Conservation (phyloP, 441 rosid species). For the Dalechampia spathulata region DNA sequence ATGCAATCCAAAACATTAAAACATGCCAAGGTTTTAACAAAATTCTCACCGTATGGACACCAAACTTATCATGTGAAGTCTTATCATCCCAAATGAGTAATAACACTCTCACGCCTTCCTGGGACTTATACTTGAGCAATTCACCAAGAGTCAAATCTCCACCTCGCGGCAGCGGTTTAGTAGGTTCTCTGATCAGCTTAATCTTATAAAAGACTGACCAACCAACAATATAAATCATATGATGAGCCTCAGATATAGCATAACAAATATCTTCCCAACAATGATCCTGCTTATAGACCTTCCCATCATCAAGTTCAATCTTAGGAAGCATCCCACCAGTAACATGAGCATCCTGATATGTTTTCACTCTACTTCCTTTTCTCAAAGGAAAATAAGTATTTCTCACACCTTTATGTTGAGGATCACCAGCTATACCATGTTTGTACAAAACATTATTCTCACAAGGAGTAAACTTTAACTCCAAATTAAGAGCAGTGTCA, state of each 20-base stretch:
- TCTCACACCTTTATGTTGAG: conserved; percentile 48
- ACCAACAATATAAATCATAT: conserved; percentile 73
- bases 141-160: conserved; percentile 86
- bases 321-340: conserved; percentile 38
- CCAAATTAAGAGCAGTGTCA: conserved; percentile 42
- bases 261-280: conserved; percentile 93
- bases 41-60: conserved; percentile 50
- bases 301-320: conserved; percentile 42
- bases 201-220: conserved; percentile 84
- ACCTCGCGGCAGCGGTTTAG: conserved; percentile 60
- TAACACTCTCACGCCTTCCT: conserved; percentile 89
- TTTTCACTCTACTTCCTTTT: conserved; percentile 53
- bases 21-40: neutral
- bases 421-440: conserved; percentile 63
- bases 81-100: conserved; percentile 85
- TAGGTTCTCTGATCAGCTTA: conserved; percentile 67
- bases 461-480: conserved; percentile 53
- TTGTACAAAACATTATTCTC: conserved; percentile 47
- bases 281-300: conserved; percentile 35
- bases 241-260: conserved; percentile 84
- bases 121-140: conserved; percentile 80
- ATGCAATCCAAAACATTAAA: neutral
- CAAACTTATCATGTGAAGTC: conserved; percentile 68
- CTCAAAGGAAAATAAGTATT: conserved; percentile 72
- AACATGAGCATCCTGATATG: conserved; percentile 88